A percentile compares a stretch with the other conserved stretches of the same genome.
Evolutionary conservation across 169 alveolate genomes (phyloP).

Genomic region (Plasmodium blacklocki): DNA sequence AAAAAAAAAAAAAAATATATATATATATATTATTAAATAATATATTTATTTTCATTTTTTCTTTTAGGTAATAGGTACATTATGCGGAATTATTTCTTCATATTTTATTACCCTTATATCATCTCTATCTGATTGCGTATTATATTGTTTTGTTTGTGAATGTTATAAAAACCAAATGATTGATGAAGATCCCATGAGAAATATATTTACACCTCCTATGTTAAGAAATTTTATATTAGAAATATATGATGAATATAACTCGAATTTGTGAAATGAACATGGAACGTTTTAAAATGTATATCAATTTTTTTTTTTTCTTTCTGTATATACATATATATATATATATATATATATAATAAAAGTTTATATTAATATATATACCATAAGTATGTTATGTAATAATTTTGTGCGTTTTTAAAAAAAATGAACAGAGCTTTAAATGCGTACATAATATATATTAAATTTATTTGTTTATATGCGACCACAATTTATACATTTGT

Average conservation of each 20-base stretch:
- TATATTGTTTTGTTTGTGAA: slow-evolving; percentile 60
- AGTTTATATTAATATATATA: no score
- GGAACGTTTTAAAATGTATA: neutral
- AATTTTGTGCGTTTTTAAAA: no score
- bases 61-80: slow-evolving; percentile 31
- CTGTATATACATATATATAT: neutral
- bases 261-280: slow-evolving; percentile 11
- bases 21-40: neutral
- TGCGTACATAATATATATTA: no score
- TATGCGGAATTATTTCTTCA: slow-evolving; percentile 58
- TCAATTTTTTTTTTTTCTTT: slow-evolving; percentile 4
- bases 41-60: neutral
- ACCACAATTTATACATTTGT: no score
- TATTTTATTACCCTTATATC: slow-evolving; percentile 48
- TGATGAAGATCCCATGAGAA: slow-evolving; percentile 53
- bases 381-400: no score
- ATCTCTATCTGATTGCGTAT: slow-evolving; percentile 31
- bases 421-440: no score
- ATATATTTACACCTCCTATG: slow-evolving; percentile 52
- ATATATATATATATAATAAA: neutral
- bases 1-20: neutral
- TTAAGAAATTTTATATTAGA: slow-evolving; percentile 55
- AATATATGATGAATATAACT: slow-evolving; percentile 48
- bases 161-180: slow-evolving; percentile 72
- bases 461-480: no score